Conservation (phyloP, 441 rosid species). For the Adansonia gregorii region DNA sequence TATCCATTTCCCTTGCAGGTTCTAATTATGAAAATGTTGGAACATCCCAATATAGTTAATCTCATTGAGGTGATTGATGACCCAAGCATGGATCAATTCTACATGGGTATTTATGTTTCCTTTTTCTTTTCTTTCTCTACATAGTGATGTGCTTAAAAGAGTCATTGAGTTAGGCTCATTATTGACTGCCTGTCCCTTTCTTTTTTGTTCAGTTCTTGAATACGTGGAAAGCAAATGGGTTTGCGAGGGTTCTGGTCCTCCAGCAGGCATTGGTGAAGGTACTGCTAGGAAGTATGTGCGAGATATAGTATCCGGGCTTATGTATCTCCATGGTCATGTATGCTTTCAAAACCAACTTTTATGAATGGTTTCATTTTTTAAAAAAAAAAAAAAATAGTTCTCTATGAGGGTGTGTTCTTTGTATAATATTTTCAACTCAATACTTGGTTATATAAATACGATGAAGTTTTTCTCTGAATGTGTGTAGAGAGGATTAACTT, state of each 20-base stretch:
- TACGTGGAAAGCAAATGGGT: constrained; percentile 88
- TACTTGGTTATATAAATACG: neutral
- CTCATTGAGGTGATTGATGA: constrained; percentile 97
- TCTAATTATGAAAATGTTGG: constrained; percentile 85
- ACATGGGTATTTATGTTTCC: constrained; percentile 73
- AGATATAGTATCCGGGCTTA: constrained; percentile 79
- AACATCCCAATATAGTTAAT: constrained; percentile 96
- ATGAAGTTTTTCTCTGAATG: neutral
- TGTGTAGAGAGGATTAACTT: neutral
- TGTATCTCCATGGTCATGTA: constrained; percentile 96
- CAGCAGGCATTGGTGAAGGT: constrained; percentile 68
- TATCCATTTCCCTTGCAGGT: constrained; percentile 54
- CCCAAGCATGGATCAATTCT: constrained; percentile 86
- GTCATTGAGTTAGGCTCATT: constrained; percentile 6
- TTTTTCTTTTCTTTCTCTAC: constrained; percentile 20
- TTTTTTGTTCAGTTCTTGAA: constrained; percentile 70
- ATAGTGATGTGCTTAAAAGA: neutral
- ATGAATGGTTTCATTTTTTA: neutral
- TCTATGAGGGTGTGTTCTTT: neutral
- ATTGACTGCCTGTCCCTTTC: constrained; percentile 27
- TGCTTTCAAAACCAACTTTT: constrained; percentile 36
- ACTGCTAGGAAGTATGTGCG: constrained; percentile 85
- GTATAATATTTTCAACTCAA: neutral
- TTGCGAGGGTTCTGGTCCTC: constrained; percentile 64
- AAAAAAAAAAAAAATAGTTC: neutral